Evolutionary conservation across 495 filamentous ascomycete species (phyloP).

Genomic region (Annulohypoxylon maeteangense): DNA sequence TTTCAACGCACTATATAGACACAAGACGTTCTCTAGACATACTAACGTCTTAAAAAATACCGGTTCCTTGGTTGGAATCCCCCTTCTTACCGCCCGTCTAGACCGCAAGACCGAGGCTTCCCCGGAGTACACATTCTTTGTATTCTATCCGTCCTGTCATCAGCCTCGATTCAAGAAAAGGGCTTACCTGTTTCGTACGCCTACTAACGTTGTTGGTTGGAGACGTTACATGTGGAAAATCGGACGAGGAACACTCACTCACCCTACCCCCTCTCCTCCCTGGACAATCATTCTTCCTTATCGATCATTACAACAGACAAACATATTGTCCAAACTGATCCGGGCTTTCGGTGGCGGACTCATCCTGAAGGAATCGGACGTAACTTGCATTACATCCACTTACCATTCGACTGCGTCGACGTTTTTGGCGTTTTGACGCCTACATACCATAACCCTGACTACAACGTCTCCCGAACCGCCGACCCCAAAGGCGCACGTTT

Average conservation of each 20-base stretch:
- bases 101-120: conserved; percentile 31
- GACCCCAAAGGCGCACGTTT: conserved; percentile 12
- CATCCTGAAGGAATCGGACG: conserved; percentile 14
- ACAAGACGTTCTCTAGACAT: not conserved
- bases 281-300: conserved; percentile 32
- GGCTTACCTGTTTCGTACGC: conserved; percentile 30
- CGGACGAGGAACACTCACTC: conserved; percentile 28
- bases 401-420: not conserved
- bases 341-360: conserved; percentile 9
- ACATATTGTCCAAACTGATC: not conserved
- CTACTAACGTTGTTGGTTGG: conserved; percentile 27
- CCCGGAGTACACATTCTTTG: conserved; percentile 31
- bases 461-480: conserved; percentile 20
- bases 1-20: not conserved
- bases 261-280: conserved; percentile 21
- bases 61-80: conserved; percentile 16
- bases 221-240: conserved; percentile 41
- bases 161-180: conserved; percentile 37
- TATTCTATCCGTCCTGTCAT: conserved; percentile 20
- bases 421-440: not conserved
- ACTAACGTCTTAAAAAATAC: conserved; percentile 17
- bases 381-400: conserved; percentile 19
- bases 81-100: conserved; percentile 24
- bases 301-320: conserved; percentile 16
- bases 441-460: not conserved